A percentile compares a stretch with the other conserved stretches of the same genome.
These are phyloP conservation scores for Botrytis fabae DNA, from an alignment of 2,329 filamentous ascomycete species.

Conservation along the genomic window DNA sequence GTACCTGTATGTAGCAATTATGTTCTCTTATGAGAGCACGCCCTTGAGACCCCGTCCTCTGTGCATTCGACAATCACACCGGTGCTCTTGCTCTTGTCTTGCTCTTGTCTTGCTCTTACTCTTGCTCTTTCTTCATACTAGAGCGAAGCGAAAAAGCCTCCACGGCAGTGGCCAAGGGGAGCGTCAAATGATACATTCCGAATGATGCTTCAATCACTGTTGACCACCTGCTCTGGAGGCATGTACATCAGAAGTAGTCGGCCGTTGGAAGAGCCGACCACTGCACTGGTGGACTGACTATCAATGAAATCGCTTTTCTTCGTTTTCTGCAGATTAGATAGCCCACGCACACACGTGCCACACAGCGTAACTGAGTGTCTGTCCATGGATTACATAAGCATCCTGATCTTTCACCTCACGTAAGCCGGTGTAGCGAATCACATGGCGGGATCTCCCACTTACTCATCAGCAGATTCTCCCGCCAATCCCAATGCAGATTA, in stretches of 20 bases:
- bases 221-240: too few relatives aligned
- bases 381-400: background rate
- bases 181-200: background rate
- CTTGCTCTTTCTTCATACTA: background rate
- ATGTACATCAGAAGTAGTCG: too few relatives aligned
- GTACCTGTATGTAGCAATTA: too few relatives aligned
- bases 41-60: background rate
- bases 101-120: too few relatives aligned
- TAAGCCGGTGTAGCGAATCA: background rate
- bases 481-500: background rate
- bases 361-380: too few relatives aligned
- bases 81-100: too few relatives aligned
- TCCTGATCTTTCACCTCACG: background rate
- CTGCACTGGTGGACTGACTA: too few relatives aligned
- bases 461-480: background rate
- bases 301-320: too few relatives aligned
- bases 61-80: background rate
- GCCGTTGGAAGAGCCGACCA: too few relatives aligned
- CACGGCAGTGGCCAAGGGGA: constrained; percentile 6
- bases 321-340: background rate
- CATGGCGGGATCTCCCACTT: background rate
- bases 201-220: too few relatives aligned
- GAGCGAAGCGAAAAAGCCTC: background rate
- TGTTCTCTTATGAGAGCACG: background rate
- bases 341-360: too few relatives aligned